Percentiles rank a stretch among this genome's conserved stretches.
These are phyloP conservation scores for Podospora tetraspora DNA, from an alignment of 495 filamentous ascomycete species.

Conservation along the genomic window DNA sequence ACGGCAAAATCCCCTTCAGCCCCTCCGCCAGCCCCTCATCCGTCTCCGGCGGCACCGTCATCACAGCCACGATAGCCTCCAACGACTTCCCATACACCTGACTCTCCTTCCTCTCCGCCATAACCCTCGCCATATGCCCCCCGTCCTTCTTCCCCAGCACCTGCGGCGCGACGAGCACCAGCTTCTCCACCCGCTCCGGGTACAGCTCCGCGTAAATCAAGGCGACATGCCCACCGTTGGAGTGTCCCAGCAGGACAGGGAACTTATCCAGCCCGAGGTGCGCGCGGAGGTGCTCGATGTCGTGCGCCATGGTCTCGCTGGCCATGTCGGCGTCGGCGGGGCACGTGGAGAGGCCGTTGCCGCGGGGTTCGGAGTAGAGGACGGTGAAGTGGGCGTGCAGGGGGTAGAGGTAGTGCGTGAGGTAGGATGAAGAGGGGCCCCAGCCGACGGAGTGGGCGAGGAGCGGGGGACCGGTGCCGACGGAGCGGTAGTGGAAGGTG, in stretches of 20 bases:
- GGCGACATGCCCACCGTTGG: slow-evolving; percentile 1
- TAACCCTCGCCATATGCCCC: not conserved
- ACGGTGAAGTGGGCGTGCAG: not conserved
- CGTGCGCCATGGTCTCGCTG: slow-evolving; percentile 7
- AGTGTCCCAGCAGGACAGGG: not conserved
- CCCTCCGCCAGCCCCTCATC: not conserved
- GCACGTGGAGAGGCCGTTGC: slow-evolving; percentile 1
- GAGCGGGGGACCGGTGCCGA: not conserved
- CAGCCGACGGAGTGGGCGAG: slow-evolving; percentile 2
- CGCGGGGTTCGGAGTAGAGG: slow-evolving; percentile 3
- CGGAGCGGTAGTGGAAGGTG: not conserved
- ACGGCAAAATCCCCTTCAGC: not conserved
- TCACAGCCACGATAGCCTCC: not conserved
- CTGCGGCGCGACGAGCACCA: not conserved
- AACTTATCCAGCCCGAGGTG: not conserved
- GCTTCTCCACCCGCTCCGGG: not conserved
- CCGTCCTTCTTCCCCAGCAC: not conserved
- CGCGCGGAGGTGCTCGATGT: slow-evolving; percentile 1
- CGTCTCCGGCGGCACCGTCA: not conserved
- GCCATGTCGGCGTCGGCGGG: not conserved
- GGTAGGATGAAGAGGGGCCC: slow-evolving; percentile 2
- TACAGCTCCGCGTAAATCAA: not conserved
- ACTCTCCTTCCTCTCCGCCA: not conserved
- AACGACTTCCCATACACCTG: not conserved
- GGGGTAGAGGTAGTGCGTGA: not conserved